phyloP scores from a whole-genome alignment of 2,329 filamentous ascomycete species.

The Curvularia sp. region DNA sequence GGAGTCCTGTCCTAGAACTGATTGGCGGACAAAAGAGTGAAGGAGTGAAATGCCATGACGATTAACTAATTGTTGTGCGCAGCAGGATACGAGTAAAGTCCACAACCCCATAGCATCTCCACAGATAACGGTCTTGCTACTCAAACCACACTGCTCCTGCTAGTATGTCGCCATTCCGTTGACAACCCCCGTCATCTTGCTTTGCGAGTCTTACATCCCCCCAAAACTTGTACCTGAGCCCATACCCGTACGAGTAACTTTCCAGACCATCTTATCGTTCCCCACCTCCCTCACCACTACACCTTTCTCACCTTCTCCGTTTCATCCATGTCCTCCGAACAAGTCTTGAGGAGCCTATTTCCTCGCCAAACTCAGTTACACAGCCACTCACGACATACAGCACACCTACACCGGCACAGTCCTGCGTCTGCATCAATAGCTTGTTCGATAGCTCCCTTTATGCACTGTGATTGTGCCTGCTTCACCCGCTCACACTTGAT shows the following conservation, averaged over 20 bases:
- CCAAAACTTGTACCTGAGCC: constrained; percentile 4
- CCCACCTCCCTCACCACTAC: not conserved
- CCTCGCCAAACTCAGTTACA: constrained; percentile 1
- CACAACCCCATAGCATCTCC: constrained; percentile 3
- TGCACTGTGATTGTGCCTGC: constrained; percentile 20
- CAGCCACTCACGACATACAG: constrained; percentile 1
- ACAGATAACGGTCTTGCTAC: constrained; percentile 14
- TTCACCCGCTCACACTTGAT: constrained; percentile 12
- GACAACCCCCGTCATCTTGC: not conserved
- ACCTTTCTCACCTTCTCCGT: not conserved
- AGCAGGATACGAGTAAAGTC: constrained; percentile 7
- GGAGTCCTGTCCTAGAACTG: not conserved
- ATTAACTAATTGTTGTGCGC: not conserved
- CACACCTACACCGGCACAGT: constrained; percentile 4
- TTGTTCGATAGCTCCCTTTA: constrained; percentile 18
- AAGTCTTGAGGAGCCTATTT: not conserved
- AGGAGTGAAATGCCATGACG: constrained; percentile 2
- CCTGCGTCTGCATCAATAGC: constrained; percentile 15
- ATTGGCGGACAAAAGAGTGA: constrained; percentile 11
- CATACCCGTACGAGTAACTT: constrained; percentile 13
- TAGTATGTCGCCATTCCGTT: not conserved
- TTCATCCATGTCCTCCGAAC: constrained; percentile 15
- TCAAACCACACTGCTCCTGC: not conserved
- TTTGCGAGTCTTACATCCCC: not conserved
- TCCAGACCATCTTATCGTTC: constrained; percentile 5